Evolutionary conservation across 1,139 yeast genomes (phyloP), one percentile per base, ranked within the genome.

Genomic region (Nakaseomyces bracarensis): DNA sequence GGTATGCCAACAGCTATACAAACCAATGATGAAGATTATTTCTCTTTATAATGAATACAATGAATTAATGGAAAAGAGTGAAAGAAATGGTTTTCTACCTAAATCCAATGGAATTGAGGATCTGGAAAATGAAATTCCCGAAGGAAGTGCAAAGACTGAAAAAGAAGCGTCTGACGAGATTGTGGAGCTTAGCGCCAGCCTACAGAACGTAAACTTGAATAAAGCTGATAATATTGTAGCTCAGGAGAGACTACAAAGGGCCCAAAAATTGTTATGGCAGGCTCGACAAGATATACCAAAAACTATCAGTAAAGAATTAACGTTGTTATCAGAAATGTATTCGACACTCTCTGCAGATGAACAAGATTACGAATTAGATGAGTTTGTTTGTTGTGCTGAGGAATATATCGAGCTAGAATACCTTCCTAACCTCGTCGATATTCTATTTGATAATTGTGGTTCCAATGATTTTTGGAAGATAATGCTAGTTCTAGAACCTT

Each of bases 201-300:
- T 39, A 2, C 38, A 37, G 11, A 45, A 48, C 8, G 23, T 30
- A 7, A 42, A 43, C 6, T 16, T 30, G 10, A 43, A 44, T 20
- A 42, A 43, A 13, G 49, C 49, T 5, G 60, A 54, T 36, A 33
- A 33, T 21, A 43, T 44, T 13, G 49, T 50, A 1, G 46, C 58
- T 3, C 51, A 48, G 28, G 61, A 57, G 41, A 51, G 61, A 40
- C 42, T 60, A 23, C 57, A 57, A 31, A 52, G 60, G 38, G 64
- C 64, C 10, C 63, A 60, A 43, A 55, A 55, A 40, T 45, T 58
- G n/a, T 38, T 60, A 28, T 58, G 63, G 63, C 63, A 60, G 44
- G 63, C 64, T 14, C 56, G 61, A 20, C 61, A 60, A 44, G 63
- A 60, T 43, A 60, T 61, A 28, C 65, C 66, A 21, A 60, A 60